Percentiles rank a stretch among this genome's conserved stretches.
Conservation (phyloP, 176 grass and related monocot genomes). For the Oryza coarctata region DNA sequence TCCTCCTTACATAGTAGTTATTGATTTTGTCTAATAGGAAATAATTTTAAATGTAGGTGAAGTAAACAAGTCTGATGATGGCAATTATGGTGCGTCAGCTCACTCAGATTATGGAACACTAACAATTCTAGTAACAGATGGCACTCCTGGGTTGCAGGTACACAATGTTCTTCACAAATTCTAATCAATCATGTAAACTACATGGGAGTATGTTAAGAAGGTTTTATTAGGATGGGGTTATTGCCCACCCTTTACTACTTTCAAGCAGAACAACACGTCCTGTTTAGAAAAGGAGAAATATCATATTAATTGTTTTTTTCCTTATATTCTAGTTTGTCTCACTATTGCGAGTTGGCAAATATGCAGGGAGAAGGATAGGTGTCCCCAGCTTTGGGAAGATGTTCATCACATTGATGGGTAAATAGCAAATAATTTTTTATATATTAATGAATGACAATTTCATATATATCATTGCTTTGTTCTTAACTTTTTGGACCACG, state of each 20-base stretch:
- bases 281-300: background rate
- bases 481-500: background rate
- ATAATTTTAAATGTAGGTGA: constrained; percentile 40
- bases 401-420: constrained; percentile 76
- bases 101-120: constrained; percentile 81
- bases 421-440: constrained; percentile 12
- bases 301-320: too few species aligned
- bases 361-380: constrained; percentile 78
- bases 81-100: constrained; percentile 66
- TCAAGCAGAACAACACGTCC: background rate
- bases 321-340: too few species aligned
- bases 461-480: background rate
- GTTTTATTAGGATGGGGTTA: background rate
- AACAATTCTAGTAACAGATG: constrained; percentile 65
- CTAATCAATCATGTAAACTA: background rate
- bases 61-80: constrained; percentile 43
- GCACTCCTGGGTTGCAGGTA: constrained; percentile 73
- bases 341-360: constrained; percentile 49
- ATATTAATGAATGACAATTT: background rate
- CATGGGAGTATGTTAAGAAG: background rate
- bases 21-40: background rate
- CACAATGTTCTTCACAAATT: background rate
- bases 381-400: constrained; percentile 81
- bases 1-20: background rate
- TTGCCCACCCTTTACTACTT: background rate